Evolutionary conservation across 495 filamentous ascomycete species (phyloP), one percentile per base, ranked within the genome.

Genomic region (Collariella sp.): DNA sequence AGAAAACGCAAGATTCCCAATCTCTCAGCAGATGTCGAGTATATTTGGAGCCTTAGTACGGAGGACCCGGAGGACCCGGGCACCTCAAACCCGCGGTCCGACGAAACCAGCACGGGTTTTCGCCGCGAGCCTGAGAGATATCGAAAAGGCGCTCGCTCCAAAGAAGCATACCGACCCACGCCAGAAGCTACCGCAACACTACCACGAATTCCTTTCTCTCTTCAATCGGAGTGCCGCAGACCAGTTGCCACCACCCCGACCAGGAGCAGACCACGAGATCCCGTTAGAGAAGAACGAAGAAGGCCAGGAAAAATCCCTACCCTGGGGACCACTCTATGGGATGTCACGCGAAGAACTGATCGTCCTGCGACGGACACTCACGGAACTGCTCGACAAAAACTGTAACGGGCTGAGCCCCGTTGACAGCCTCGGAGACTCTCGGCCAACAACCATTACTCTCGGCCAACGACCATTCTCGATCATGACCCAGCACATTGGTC

Each of bases 321-420:
- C 42, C 15, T 45, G 22, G 42, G 42, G 40, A 26, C 42, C 42
- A 3, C 42, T 45, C 12, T 68, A 71, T 31, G 43, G 54, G 3
- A 68, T 70, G 50, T 62, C 55, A 4, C 11, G 40, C 1, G 46
- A 67, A 16, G 54, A 71, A 46, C 29, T 69, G 9, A 44, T 66
- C 26, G 50, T 46, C 7, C 22, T 38, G 45, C 13, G 67, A 50
- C 18, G 52, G 42, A 42, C 42, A 22, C 22, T 45, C n/a, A 45
- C 22, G 13, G 54, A 57, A 5, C 53, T 53, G n/a, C 46, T 61
- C 0, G 16, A 23, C 1, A 61, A 57, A 13, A n/a, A n/a, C n/a
- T n/a, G n/a, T n/a, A n/a, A n/a, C n/a, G n/a, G n/a, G n/a, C n/a
- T n/a, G n/a, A n/a, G n/a, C n/a, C n/a, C n/a, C n/a, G n/a, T n/a